Evolutionary conservation across 768 basidiomycete genomes (phyloP), one percentile per base, ranked within the genome.

Genomic region (Sarcodon sp.): DNA sequence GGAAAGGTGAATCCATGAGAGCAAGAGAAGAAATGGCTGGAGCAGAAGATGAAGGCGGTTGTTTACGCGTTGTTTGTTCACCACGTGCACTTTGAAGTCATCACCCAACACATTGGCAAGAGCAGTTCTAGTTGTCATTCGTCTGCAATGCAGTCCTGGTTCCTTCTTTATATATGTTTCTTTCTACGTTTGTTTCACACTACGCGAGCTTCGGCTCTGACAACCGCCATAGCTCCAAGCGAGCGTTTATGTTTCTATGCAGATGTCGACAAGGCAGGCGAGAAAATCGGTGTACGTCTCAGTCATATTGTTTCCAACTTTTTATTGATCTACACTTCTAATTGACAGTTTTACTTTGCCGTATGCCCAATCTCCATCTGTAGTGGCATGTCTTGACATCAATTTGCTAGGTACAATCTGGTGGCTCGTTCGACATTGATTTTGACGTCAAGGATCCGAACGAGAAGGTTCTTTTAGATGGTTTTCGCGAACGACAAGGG

Each of bases 341-440:
- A 36, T 52, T 52, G 59, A n/a, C 61, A 97, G 79, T 97, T 99
- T 68, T 97, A 97, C 70, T 98, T 91, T 71, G 94, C 94, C 53
- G 93, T 89, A 66, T 49, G 83, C 69, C 3, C 18, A 13, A 36
- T 18, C 35, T 36, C 7, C 15, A 16, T 16, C 39, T 8, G 16
- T 41, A 9, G 39, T 27, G 13, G 8, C n/a, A 16, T 41, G 39
- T 13, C 13, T 41, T 27, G 7, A 41, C 21, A 35, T 15, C 35
- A 27, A 46, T 18, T 18, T 47, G 15, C 16, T 43, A 89, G 87
- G 87, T 97, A 34, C 94, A 98, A 80, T 89, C 92, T 31, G 94
- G 94, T 43, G 94, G 94, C 50, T 84, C 89, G 1, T 97, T 97
- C 65, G 94, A 96, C 64, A 84, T 97, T 38, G 90, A 94, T 71